phyloP scores from a whole-genome alignment of 176 grass and related monocot genomes.

The Cenchrus americanus region DNA sequence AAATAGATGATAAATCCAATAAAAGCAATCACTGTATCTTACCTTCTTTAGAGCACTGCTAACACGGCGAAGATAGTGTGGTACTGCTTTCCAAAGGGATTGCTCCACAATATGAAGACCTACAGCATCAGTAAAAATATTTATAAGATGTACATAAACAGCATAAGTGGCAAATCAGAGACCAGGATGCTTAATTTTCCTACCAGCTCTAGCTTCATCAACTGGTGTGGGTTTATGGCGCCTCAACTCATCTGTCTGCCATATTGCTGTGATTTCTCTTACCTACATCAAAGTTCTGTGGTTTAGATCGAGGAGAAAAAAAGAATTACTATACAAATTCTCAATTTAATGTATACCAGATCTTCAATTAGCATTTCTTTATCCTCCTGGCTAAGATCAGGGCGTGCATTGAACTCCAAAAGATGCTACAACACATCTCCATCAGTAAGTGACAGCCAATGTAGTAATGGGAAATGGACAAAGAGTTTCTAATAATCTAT shows the following conservation, averaged over 20 bases:
- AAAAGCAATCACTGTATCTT: constrained; percentile 12
- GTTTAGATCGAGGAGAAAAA: background rate
- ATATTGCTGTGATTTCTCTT: constrained; percentile 88
- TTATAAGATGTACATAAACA: background rate
- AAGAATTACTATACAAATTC: background rate
- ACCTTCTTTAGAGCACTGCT: constrained; percentile 95
- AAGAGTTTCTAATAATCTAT: background rate
- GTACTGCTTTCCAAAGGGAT: constrained; percentile 95
- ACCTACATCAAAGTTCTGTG: constrained; percentile 46
- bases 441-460: constrained; percentile 16
- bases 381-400: constrained; percentile 91
- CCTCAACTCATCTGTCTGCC: constrained; percentile 96
- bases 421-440: constrained; percentile 61
- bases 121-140: constrained; percentile 33
- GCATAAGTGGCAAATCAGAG: constrained; percentile 23
- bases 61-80: constrained; percentile 93
- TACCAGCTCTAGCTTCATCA: constrained; percentile 94
- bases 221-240: constrained; percentile 96
- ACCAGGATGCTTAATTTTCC: constrained; percentile 4
- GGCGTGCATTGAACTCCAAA: constrained; percentile 85
- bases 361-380: constrained; percentile 94
- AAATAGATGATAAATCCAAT: constrained; percentile 20
- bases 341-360: constrained; percentile 62
- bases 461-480: constrained; percentile 20
- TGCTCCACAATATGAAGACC: constrained; percentile 97